Evolutionary conservation across 106 monocot species (phyloP).

Genomic region (Phalaenopsis aphrodite): DNA sequence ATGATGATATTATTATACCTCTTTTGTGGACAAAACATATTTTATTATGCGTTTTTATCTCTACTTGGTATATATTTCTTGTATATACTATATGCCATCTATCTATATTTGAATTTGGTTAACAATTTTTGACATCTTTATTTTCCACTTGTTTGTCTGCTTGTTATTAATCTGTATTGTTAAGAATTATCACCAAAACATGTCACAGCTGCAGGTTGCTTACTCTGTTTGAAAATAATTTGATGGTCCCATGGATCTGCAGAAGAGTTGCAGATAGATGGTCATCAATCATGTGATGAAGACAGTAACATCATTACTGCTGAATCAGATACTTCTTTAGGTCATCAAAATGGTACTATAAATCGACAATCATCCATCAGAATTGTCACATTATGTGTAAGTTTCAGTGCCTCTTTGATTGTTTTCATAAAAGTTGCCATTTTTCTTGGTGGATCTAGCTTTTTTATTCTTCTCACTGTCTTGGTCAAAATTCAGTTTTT

Average conservation of each 20-base stretch:
- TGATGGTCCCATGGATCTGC: constrained; percentile 33
- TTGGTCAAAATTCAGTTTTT: neutral
- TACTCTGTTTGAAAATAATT: constrained; percentile 27
- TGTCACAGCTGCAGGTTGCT: constrained; percentile 17
- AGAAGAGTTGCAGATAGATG: constrained; percentile 26
- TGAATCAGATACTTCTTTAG: constrained; percentile 10
- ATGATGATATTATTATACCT: neutral
- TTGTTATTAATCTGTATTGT: neutral
- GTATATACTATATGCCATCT: neutral
- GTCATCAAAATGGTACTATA: constrained; percentile 10
- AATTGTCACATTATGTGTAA: constrained; percentile 56
- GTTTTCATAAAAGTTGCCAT: neutral
- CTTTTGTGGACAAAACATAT: neutral
- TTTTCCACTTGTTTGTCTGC: neutral
- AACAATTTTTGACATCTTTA: neutral
- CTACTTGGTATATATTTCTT: neutral
- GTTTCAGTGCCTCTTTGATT: constrained; percentile 1
- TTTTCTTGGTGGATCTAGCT: no score
- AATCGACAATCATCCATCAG: constrained; percentile 28
- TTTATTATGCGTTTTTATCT: neutral
- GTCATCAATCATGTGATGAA: constrained; percentile 22
- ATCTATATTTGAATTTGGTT: neutral
- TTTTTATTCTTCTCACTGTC: no score
- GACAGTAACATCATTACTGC: constrained; percentile 10
- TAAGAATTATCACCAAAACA: constrained; percentile 18